These are phyloP conservation scores for Clitopilus passeckerianus DNA, from an alignment of 768 basidiomycete species.

Conservation along the genomic window DNA sequence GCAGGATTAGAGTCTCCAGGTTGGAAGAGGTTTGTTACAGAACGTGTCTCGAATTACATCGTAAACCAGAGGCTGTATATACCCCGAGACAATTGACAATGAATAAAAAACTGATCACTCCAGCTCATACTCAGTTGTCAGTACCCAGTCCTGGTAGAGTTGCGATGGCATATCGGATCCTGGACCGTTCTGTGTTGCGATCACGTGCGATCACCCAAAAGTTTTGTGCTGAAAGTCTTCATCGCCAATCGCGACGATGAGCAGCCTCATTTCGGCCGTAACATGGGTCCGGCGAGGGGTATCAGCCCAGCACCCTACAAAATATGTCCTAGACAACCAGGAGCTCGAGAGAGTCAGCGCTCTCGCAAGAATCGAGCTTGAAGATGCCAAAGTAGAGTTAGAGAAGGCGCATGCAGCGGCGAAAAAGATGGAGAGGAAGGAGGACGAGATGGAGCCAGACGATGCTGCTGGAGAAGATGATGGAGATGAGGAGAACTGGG, in stretches of 20 bases:
- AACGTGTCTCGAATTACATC: slow-evolving; percentile 14
- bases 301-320: slow-evolving; percentile 67
- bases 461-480: slow-evolving; percentile 46
- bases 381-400: slow-evolving; percentile 84
- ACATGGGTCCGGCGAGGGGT: slow-evolving; percentile 83
- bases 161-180: neutral
- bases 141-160: neutral
- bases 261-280: slow-evolving; percentile 69
- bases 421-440: slow-evolving; percentile 62
- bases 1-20: slow-evolving; percentile 13
- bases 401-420: slow-evolving; percentile 77
- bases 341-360: slow-evolving; percentile 89
- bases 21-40: slow-evolving; percentile 15
- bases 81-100: neutral
- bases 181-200: neutral
- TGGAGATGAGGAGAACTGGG: slow-evolving; percentile 63
- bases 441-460: slow-evolving; percentile 62
- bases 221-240: slow-evolving; percentile 4
- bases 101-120: neutral
- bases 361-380: slow-evolving; percentile 82
- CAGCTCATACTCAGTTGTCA: neutral
- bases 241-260: slow-evolving; percentile 36
- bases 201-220: slow-evolving; percentile 14
- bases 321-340: slow-evolving; percentile 86
- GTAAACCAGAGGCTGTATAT: slow-evolving; percentile 10